These are phyloP conservation scores for Phytopythium litorale DNA, from an alignment of 352 stramenopile species.

Conservation along the genomic window DNA sequence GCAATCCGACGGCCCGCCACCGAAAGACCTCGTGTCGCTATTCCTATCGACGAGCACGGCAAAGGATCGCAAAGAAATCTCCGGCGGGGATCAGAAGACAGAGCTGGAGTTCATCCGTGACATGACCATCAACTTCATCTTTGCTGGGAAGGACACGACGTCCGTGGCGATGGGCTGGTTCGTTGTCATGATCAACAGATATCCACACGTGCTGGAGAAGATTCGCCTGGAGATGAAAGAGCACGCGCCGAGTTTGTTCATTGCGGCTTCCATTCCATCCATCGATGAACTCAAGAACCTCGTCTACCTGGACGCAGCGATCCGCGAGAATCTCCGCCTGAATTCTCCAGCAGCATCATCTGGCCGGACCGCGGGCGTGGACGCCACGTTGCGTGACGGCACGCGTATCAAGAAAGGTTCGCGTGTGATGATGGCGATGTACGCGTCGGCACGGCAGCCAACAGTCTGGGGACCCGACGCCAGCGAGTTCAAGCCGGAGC, in stretches of 20 bases:
- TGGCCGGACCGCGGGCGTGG: constrained; percentile 22
- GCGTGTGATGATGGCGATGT: constrained; percentile 39
- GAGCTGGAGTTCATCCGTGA: constrained; percentile 46
- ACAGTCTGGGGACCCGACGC: constrained; percentile 43
- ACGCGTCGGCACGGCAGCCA: constrained; percentile 28
- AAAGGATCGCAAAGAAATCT: constrained; percentile 18
- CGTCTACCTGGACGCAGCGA: constrained; percentile 29
- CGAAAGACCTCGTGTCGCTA: constrained; percentile 39
- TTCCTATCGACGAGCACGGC: constrained; percentile 37
- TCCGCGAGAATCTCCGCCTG: constrained; percentile 32
- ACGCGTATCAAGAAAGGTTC: constrained; percentile 38
- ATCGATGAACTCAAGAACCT: constrained; percentile 24
- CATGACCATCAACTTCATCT: constrained; percentile 56
- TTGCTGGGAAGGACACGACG: constrained; percentile 52
- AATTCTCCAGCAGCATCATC: constrained; percentile 44
- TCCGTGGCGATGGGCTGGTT: constrained; percentile 59
- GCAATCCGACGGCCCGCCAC: constrained; percentile 3
- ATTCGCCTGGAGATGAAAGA: constrained; percentile 25
- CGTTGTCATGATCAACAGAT: constrained; percentile 36
- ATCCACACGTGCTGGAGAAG: constrained; percentile 31
- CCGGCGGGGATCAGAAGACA: constrained; percentile 25
- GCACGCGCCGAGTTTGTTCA: constrained; percentile 18
- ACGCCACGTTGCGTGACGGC: constrained; percentile 45
- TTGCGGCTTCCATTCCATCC: neutral
- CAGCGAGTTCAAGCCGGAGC: constrained; percentile 55